Conservation (phyloP, 495 filamentous ascomycete species). For the Tuber borchii region DNA sequence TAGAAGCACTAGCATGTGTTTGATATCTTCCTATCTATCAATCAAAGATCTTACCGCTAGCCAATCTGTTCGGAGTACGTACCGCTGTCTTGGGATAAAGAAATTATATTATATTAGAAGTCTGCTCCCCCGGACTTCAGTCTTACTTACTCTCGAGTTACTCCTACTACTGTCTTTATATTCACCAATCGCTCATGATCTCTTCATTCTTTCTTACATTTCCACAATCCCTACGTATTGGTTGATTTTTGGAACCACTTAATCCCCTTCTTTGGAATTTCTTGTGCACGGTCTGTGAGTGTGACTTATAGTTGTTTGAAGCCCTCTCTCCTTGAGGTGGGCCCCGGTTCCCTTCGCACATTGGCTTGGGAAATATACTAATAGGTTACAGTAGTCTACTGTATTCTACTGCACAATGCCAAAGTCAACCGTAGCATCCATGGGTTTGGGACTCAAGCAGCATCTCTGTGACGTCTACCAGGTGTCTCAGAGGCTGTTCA, state of each 20-base stretch:
- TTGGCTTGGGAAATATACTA: background rate
- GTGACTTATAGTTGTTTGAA: background rate
- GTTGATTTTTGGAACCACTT: background rate
- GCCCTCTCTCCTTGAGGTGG: background rate
- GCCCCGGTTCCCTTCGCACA: background rate
- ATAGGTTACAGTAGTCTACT: background rate
- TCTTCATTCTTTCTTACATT: background rate
- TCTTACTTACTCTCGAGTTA: background rate
- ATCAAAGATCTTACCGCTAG: background rate
- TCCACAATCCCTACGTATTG: background rate
- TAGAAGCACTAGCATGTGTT: background rate
- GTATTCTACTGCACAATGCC: background rate
- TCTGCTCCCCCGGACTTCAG: background rate
- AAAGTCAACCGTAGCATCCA: background rate
- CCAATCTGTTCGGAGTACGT: background rate
- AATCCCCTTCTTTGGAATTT: background rate
- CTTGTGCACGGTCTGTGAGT: background rate
- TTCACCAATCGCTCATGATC: background rate
- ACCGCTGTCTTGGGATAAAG: background rate
- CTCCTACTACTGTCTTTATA: background rate
- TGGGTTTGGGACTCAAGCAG: slow-evolving; percentile 8
- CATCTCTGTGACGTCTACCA: slow-evolving; percentile 10
- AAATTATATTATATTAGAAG: background rate
- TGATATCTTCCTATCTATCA: background rate
- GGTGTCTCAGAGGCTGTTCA: slow-evolving; percentile 20